A percentile compares a stretch with the other conserved stretches of the same genome.
phyloP scores from a whole-genome alignment of 208 protist species.

The Leishmania tarentolae region DNA sequence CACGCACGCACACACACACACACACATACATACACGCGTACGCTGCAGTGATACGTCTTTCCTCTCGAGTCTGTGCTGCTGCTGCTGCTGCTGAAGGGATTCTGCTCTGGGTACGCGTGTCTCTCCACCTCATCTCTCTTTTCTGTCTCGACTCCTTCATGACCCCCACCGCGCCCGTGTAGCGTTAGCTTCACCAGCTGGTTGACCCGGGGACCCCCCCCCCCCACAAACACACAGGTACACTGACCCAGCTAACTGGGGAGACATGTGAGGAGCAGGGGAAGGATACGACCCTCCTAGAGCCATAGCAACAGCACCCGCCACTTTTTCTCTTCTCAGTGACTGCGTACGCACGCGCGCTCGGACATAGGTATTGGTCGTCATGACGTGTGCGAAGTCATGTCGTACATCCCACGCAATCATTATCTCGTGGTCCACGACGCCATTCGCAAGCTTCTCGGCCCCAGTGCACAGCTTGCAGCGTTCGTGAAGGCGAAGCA shows the following conservation, averaged over 20 bases:
- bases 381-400: neutral
- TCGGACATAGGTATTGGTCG: neutral
- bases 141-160: neutral
- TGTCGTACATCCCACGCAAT: conserved; percentile 52
- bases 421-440: conserved; percentile 86
- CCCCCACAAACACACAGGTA: neutral
- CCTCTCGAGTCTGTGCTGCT: neutral
- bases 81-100: neutral
- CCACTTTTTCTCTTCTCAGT: neutral
- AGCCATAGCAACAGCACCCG: neutral
- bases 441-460: conserved; percentile 60
- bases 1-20: neutral
- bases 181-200: too few relatives aligned
- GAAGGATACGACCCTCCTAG: neutral
- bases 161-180: neutral
- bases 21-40: neutral
- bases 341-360: neutral
- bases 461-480: conserved; percentile 46
- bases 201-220: too few relatives aligned
- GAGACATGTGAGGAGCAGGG: neutral
- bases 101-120: neutral
- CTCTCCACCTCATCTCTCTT: neutral
- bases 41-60: neutral
- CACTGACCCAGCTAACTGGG: neutral
- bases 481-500: conserved; percentile 77